Conservation (phyloP, 2,329 filamentous ascomycete species). For the Ophiostoma australiae region DNA sequence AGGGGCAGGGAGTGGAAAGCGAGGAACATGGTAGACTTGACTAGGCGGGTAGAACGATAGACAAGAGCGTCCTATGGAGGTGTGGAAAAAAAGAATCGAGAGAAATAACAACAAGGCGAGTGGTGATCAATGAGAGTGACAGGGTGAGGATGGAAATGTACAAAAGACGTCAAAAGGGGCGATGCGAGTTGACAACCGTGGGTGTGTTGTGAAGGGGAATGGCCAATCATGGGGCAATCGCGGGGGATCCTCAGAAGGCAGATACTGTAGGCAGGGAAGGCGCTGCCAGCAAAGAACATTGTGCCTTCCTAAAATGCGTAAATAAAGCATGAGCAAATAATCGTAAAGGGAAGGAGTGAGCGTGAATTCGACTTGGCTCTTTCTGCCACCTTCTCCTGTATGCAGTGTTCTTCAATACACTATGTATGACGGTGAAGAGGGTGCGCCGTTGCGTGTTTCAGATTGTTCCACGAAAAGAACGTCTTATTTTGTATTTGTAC, state of each 20-base stretch:
- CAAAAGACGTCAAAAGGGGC: neutral
- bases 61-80: neutral
- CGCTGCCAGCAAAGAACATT: neutral
- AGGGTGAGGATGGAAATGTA: neutral
- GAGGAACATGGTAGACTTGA: neutral
- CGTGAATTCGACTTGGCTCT: neutral
- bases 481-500: neutral
- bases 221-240: neutral
- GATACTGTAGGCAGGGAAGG: neutral
- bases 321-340: neutral
- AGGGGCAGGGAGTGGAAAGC: constrained; percentile 15
- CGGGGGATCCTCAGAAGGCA: neutral
- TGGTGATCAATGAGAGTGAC: neutral
- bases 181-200: neutral
- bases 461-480: constrained; percentile 21
- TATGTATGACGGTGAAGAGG: neutral
- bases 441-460: constrained; percentile 20
- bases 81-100: neutral
- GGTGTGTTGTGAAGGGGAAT: neutral
- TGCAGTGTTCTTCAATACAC: neutral
- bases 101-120: neutral
- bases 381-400: neutral
- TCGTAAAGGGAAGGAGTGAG: neutral
- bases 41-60: neutral
- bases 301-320: neutral